phyloP scores from a whole-genome alignment of 441 rosid genomes.

The Pelargonium australe region DNA sequence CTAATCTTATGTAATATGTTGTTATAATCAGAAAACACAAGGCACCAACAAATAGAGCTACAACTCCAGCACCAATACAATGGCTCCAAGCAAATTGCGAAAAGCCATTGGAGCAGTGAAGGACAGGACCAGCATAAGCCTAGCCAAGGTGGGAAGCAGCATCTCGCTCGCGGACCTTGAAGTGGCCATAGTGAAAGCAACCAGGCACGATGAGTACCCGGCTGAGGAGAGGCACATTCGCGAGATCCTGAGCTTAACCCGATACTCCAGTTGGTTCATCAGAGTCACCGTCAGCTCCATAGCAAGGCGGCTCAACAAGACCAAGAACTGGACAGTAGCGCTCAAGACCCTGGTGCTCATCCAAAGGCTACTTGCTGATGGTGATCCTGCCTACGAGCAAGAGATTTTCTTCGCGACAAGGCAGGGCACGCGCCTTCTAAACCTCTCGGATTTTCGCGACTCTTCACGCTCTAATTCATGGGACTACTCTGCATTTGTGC shows the following conservation, averaged over 20 bases:
- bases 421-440: constrained; percentile 72
- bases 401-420: constrained; percentile 87
- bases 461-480: constrained; percentile 47
- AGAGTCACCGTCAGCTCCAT: constrained; percentile 50
- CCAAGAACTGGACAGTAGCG: constrained; percentile 82
- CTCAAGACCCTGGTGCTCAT: constrained; percentile 63
- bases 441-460: constrained; percentile 77
- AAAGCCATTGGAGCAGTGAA: constrained; percentile 75
- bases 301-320: constrained; percentile 68
- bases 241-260: constrained; percentile 66
- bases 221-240: constrained; percentile 66
- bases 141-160: constrained; percentile 68
- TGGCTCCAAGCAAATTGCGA: constrained; percentile 64
- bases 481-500: constrained; percentile 81
- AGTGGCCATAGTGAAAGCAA: constrained; percentile 78
- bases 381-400: constrained; percentile 70
- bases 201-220: constrained; percentile 70
- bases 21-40: neutral
- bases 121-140: constrained; percentile 81
- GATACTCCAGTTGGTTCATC: constrained; percentile 52
- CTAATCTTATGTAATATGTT: too few species aligned
- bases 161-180: constrained; percentile 63
- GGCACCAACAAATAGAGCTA: neutral
- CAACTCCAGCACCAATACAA: constrained; percentile 8
- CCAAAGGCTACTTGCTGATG: constrained; percentile 60